phyloP scores from a whole-genome alignment of 108 stramenopile species.

The Aurantiochytrium sp. region DNA sequence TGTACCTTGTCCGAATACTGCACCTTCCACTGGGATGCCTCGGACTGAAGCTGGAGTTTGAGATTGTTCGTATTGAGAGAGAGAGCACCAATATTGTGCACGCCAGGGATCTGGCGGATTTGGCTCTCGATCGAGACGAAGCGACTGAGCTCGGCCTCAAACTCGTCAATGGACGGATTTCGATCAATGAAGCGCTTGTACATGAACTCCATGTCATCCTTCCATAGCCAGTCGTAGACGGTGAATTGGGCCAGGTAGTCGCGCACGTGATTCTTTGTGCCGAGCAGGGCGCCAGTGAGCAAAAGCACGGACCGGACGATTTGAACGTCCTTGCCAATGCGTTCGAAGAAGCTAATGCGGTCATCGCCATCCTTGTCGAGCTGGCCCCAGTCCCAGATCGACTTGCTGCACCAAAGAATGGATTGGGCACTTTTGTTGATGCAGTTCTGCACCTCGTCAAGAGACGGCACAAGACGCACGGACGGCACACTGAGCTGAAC shows the following conservation, averaged over 20 bases:
- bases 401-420: conserved; percentile 44
- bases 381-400: conserved; percentile 39
- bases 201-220: conserved; percentile 48
- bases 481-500: conserved; percentile 57
- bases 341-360: conserved; percentile 30
- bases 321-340: conserved; percentile 49
- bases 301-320: conserved; percentile 54
- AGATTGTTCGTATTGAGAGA: conserved; percentile 49
- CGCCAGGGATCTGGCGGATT: conserved; percentile 37
- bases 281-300: conserved; percentile 53
- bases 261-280: conserved; percentile 38
- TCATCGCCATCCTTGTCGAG: neutral
- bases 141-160: conserved; percentile 35
- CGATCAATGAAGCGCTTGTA: conserved; percentile 37
- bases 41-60: conserved; percentile 48
- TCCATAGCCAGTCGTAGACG: conserved; percentile 62
- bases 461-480: conserved; percentile 46
- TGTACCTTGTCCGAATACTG: conserved; percentile 56
- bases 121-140: conserved; percentile 46
- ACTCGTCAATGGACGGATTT: conserved; percentile 44
- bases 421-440: conserved; percentile 45
- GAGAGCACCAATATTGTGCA: conserved; percentile 51
- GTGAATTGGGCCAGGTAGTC: conserved; percentile 45
- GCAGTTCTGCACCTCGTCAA: conserved; percentile 54
- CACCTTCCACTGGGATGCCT: conserved; percentile 53